phyloP scores from a whole-genome alignment of 1,284 basidiomycete genomes.

The Chalciporus sp. region DNA sequence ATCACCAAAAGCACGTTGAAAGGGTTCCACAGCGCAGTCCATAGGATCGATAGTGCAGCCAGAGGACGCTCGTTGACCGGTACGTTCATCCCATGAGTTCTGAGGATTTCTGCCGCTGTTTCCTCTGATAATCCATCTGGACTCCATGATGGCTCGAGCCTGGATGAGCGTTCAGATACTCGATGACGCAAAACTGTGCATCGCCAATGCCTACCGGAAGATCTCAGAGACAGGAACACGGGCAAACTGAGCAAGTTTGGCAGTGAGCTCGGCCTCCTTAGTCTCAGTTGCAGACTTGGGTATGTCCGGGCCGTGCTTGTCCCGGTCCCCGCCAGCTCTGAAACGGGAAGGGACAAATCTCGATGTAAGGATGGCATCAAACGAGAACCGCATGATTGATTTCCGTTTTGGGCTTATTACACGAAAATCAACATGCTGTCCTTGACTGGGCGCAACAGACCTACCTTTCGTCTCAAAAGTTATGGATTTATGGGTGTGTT shows the following conservation, averaged over 20 bases:
- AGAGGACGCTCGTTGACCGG: constrained; percentile 34
- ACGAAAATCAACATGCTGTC: constrained; percentile 10
- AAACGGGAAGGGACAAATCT: constrained; percentile 28
- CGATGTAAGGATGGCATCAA: constrained; percentile 24
- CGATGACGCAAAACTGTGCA: neutral
- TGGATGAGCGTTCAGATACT: constrained; percentile 8
- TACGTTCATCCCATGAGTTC: constrained; percentile 24
- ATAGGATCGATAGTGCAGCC: constrained; percentile 28
- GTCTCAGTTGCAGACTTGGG: constrained; percentile 8
- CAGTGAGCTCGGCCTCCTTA: constrained; percentile 27
- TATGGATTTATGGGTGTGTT: constrained; percentile 33
- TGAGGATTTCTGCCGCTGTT: constrained; percentile 21
- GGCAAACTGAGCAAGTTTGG: constrained; percentile 30
- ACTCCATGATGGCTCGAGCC: constrained; percentile 31
- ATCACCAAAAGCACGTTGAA: constrained; percentile 34
- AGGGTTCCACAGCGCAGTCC: constrained; percentile 35
- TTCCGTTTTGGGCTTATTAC: constrained; percentile 12
- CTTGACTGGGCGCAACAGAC: neutral
- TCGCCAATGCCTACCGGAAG: constrained; percentile 21
- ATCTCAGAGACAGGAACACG: constrained; percentile 24
- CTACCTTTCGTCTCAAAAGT: constrained; percentile 18
- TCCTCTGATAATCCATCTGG: constrained; percentile 30
- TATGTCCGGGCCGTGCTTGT: constrained; percentile 36
- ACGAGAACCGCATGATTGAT: constrained; percentile 23
- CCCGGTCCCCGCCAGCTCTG: constrained; percentile 14